phyloP scores from a whole-genome alignment of 2,329 filamentous ascomycete genomes.

The Aureobasidium musti region DNA sequence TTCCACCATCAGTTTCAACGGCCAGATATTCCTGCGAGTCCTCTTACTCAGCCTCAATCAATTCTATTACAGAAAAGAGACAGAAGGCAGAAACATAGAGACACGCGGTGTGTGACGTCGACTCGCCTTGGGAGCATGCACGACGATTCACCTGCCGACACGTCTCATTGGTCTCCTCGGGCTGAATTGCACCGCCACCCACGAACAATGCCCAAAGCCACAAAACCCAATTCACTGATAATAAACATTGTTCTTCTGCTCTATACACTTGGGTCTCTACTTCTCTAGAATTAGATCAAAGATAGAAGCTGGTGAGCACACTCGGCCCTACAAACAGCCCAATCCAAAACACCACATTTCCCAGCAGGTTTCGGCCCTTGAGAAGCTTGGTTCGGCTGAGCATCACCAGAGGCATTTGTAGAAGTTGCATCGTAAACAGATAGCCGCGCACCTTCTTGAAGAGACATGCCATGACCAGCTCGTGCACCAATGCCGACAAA shows the following conservation, averaged over 20 bases:
- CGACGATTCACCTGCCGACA: neutral
- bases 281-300: conserved; percentile 45
- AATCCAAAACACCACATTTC: conserved; percentile 76
- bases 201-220: neutral
- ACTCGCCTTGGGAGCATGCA: neutral
- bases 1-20: conserved; percentile 4
- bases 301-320: conserved; percentile 57
- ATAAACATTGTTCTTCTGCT: neutral
- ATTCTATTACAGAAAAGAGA: neutral
- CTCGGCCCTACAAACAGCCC: conserved; percentile 77
- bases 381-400: conserved; percentile 68
- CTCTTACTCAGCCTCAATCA: conserved; percentile 8
- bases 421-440: conserved; percentile 71
- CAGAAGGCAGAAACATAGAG: neutral
- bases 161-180: neutral
- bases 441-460: conserved; percentile 78
- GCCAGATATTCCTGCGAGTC: neutral
- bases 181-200: conserved; percentile 12
- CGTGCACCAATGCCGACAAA: conserved; percentile 69
- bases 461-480: conserved; percentile 77
- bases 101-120: conserved; percentile 26
- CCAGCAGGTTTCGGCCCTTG: conserved; percentile 62
- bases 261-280: neutral
- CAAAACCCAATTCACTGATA: neutral
- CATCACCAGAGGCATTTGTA: conserved; percentile 69